These are phyloP conservation scores for Eragrostis curvula DNA, from an alignment of 176 grass and related monocot genomes.

Conservation along the genomic window DNA sequence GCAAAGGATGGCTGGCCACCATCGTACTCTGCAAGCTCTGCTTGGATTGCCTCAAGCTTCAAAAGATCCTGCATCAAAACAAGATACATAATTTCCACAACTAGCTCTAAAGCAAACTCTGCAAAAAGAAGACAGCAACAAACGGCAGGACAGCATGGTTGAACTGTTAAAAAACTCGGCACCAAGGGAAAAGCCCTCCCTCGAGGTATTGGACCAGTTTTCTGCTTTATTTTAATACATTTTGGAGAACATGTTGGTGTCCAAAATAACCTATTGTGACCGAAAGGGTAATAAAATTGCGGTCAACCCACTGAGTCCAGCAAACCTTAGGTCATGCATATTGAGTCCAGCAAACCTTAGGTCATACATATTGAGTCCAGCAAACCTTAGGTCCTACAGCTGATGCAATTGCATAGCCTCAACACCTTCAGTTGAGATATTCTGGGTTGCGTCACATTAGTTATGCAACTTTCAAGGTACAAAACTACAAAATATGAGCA, in stretches of 20 bases:
- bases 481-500: slow-evolving; percentile 7
- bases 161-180: background rate
- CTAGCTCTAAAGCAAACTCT: slow-evolving; percentile 20
- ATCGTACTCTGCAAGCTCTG: slow-evolving; percentile 48
- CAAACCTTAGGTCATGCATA: background rate
- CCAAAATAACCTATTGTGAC: background rate
- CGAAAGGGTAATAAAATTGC: background rate
- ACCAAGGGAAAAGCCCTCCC: too few relatives aligned
- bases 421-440: background rate
- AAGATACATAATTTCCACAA: slow-evolving; percentile 24
- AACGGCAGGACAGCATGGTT: background rate
- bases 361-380: background rate
- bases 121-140: slow-evolving; percentile 16
- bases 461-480: background rate
- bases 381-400: background rate
- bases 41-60: slow-evolving; percentile 63
- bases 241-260: background rate
- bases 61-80: slow-evolving; percentile 69
- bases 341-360: background rate
- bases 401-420: background rate
- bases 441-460: background rate
- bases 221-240: background rate
- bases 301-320: too few relatives aligned
- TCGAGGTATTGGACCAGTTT: background rate
- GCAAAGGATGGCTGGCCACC: slow-evolving; percentile 62